Conservation (phyloP, 306 rosid species). For the Gillenia trifoliata region DNA sequence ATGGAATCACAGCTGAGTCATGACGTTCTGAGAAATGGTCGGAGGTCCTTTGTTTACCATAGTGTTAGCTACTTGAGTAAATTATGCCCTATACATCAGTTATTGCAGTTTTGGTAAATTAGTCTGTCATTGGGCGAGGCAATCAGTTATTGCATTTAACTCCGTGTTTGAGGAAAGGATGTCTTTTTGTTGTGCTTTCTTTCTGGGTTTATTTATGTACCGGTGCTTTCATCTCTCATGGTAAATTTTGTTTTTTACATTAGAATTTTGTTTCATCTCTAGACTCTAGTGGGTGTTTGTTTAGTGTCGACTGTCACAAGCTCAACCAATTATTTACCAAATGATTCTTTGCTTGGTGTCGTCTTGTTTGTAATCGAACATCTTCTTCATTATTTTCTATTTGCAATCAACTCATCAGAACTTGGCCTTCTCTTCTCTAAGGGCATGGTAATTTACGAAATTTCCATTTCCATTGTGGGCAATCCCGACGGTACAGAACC, state of each 20-base stretch:
- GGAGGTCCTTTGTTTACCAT: background rate
- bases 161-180: background rate
- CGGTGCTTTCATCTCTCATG: background rate
- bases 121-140: background rate
- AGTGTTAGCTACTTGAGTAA: background rate
- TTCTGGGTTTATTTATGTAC: background rate
- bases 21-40: background rate
- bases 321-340: too few species aligned
- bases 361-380: too few species aligned
- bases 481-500: too few species aligned
- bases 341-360: too few species aligned
- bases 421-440: too few species aligned
- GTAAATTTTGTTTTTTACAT: background rate
- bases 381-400: too few species aligned
- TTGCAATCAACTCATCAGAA: too few species aligned
- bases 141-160: background rate
- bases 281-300: too few species aligned
- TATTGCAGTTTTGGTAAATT: background rate
- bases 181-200: background rate
- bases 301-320: too few species aligned
- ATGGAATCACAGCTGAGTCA: background rate
- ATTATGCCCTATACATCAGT: background rate
- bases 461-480: too few species aligned
- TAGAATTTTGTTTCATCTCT: background rate
- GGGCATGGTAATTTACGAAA: too few species aligned